These are phyloP conservation scores for Colletotrichum salicis DNA, from an alignment of 2,329 filamentous ascomycete species.

Conservation along the genomic window DNA sequence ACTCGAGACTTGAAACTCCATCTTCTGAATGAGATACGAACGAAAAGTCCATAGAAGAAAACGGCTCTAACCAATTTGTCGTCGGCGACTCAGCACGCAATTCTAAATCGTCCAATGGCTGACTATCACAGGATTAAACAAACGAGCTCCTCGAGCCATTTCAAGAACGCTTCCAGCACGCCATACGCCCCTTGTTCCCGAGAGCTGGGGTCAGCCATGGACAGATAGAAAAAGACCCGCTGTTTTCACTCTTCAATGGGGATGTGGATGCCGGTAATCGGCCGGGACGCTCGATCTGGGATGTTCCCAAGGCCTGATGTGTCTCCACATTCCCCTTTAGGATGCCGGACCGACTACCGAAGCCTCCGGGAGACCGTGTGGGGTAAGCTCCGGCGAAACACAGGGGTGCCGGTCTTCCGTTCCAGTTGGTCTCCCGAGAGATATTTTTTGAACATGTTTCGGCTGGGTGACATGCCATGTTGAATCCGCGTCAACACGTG, in stretches of 20 bases:
- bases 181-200: background rate
- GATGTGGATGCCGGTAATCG: slow-evolving; percentile 10
- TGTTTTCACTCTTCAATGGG: background rate
- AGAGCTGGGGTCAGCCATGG: background rate
- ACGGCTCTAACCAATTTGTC: background rate
- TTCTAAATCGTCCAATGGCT: background rate
- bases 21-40: background rate
- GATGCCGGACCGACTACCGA: slow-evolving; percentile 31
- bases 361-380: background rate
- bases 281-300: slow-evolving; percentile 15
- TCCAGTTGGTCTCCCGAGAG: background rate
- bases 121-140: background rate
- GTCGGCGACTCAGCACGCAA: slow-evolving; percentile 6
- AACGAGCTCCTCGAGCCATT: slow-evolving; percentile 1
- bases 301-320: background rate
- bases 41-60: too few relatives aligned
- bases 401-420: background rate
- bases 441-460: background rate
- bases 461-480: background rate
- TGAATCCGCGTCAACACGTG: too few relatives aligned
- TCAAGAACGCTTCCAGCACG: slow-evolving; percentile 9
- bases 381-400: background rate
- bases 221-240: background rate
- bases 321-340: slow-evolving; percentile 1
- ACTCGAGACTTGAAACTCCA: background rate